These are phyloP conservation scores for Astrephomene gubernaculifera DNA, from an alignment of 139 green algal species.

Conservation along the genomic window DNA sequence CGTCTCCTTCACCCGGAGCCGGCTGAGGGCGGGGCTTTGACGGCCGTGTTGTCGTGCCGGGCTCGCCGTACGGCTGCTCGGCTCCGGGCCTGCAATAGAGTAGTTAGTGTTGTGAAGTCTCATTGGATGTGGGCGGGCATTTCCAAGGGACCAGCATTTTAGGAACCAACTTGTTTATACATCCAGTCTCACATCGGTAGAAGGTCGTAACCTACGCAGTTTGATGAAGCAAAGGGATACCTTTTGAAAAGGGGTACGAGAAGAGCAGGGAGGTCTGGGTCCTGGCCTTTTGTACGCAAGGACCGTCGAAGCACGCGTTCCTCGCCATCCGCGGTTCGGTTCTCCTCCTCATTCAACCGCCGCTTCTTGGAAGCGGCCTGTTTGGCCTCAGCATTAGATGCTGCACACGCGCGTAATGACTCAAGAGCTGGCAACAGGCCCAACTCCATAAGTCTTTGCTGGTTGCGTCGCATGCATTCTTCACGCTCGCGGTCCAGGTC, in stretches of 20 bases:
- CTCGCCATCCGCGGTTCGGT: background rate
- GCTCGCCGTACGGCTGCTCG: background rate
- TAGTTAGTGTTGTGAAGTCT: no score
- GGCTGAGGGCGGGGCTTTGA: background rate
- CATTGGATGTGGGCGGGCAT: no score
- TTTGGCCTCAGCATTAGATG: background rate
- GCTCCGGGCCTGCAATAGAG: background rate
- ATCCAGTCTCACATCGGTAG: no score
- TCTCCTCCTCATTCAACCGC: background rate
- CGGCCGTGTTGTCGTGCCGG: background rate
- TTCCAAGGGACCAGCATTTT: no score
- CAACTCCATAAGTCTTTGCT: constrained; percentile 5
- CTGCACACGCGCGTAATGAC: background rate
- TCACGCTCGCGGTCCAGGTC: constrained; percentile 13
- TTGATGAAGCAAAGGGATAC: background rate
- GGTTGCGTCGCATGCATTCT: constrained; percentile 16
- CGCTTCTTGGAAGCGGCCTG: background rate
- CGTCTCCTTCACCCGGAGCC: background rate
- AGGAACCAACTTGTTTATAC: no score
- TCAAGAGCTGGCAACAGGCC: background rate
- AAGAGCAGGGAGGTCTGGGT: constrained; percentile 11
- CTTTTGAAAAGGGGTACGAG: background rate
- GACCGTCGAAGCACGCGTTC: constrained; percentile 3
- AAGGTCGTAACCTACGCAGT: no score
- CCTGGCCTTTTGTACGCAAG: background rate